Conservation (phyloP, 2,329 filamentous ascomycete genomes). For the Chalaropsis thielavioides region DNA sequence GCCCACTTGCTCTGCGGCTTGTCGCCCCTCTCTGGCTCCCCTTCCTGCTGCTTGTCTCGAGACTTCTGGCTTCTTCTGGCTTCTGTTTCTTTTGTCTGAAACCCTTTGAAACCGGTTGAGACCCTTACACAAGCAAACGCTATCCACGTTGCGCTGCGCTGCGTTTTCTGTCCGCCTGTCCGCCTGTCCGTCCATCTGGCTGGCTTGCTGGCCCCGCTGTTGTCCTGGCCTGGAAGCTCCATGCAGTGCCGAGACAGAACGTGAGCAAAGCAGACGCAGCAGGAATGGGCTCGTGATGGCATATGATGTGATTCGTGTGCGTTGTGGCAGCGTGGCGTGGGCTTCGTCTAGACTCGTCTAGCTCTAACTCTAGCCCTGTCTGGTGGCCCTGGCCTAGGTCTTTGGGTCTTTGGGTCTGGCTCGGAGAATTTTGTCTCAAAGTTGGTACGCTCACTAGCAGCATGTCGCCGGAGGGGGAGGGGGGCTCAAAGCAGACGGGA, state of each 20-base stretch:
- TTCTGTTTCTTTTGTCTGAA: neutral
- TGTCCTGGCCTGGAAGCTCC: neutral
- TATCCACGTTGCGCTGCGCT: neutral
- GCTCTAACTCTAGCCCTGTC: neutral
- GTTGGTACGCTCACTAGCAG: neutral
- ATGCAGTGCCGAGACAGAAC: neutral
- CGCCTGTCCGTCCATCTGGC: neutral
- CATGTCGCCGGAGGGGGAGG: neutral
- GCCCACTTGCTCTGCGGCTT: neutral
- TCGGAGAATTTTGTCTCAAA: conserved; percentile 4
- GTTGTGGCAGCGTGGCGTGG: too few relatives aligned
- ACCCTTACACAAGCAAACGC: conserved; percentile 4
- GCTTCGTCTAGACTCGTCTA: neutral
- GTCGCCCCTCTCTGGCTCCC: neutral
- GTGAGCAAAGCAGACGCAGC: neutral
- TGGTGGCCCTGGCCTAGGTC: too few relatives aligned
- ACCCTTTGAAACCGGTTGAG: neutral
- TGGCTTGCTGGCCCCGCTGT: neutral
- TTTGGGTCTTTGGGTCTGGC: neutral
- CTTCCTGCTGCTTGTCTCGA: neutral
- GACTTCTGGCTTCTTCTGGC: neutral
- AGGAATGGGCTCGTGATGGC: neutral
- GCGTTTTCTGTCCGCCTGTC: neutral
- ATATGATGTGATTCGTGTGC: neutral
- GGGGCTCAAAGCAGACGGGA: neutral